Conservation (phyloP, 2,329 filamentous ascomycete species). For the Juglanconis oblonga region DNA sequence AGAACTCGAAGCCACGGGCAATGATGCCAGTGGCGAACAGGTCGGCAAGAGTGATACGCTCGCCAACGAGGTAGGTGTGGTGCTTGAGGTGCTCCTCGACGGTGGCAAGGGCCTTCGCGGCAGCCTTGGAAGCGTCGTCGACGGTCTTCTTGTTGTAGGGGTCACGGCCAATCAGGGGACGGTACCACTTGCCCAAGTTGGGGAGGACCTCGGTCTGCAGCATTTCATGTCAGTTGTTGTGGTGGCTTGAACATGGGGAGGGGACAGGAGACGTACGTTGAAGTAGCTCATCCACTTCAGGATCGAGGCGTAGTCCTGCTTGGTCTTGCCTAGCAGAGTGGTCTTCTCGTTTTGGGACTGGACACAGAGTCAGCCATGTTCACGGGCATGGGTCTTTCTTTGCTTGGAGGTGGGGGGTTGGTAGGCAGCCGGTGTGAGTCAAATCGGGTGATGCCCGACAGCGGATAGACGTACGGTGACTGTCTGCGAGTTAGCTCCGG, state of each 20-base stretch:
- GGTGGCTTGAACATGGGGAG: neutral
- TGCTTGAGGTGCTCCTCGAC: conserved; percentile 84
- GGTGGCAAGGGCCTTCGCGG: conserved; percentile 65
- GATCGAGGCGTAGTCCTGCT: conserved; percentile 99
- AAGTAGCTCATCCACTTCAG: conserved; percentile 97
- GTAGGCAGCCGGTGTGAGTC: conserved; percentile 38
- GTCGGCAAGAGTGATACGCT: conserved; percentile 96
- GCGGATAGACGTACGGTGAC: conserved; percentile 15
- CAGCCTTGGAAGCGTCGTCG: conserved; percentile 71
- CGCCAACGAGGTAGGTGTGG: conserved; percentile 96
- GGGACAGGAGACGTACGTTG: conserved; percentile 52
- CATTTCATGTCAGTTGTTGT: conserved; percentile 1
- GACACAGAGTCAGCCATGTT: neutral
- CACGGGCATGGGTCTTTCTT: neutral
- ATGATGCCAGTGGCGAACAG: conserved; percentile 78
- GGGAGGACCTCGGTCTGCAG: conserved; percentile 65
- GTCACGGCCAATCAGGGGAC: conserved; percentile 75
- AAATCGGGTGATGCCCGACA: neutral
- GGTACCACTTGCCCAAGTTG: conserved; percentile 75
- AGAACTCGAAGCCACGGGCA: conserved; percentile 84
- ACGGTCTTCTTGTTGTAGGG: conserved; percentile 98
- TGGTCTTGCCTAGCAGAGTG: conserved; percentile 97
- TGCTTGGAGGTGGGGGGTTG: too few relatives aligned
- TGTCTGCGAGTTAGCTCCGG: conserved; percentile 28
- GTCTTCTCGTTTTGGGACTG: conserved; percentile 98